Evolutionary conservation across 2,329 filamentous ascomycete genomes (phyloP), one percentile per base, ranked within the genome.

Genomic region (Cladophialophora bantiana): DNA sequence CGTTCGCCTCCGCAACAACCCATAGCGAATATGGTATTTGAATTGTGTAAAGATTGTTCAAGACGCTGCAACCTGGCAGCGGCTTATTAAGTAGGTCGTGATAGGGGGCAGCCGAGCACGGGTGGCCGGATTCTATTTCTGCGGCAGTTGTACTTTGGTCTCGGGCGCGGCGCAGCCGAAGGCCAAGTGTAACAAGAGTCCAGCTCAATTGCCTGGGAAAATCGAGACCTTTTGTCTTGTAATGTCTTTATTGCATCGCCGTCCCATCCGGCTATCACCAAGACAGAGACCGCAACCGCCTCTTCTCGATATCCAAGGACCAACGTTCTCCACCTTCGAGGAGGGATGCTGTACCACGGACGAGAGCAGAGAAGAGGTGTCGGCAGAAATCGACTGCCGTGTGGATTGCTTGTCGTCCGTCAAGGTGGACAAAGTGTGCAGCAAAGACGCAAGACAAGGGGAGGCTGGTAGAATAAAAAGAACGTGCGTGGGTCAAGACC

Each of bases 1-100:
- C 85, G 81, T 72, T 80, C 75, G 69, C 88, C 86, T 70, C 87
- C 85, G 73, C 86, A 83, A 76, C 89, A 91, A 72, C 86, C 84
- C 90, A 93, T 93, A 58, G 75, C 85, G 77, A 52, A 55, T n/a
- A 42, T 20, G 32, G 35, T 40, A 59, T 32, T 18, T 42, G 54
- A 45, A 13, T 20, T 34, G 52, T 36, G 36, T 66, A 59, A 54
- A 40, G 54, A 61, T 68, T 54, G 57, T 48, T 40, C 20, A 40
- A 20, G 10, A 40, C 38, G 62, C 70, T 68, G 70, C 69, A 53
- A 65, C 67, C 70, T 58, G 69, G 68, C 69, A 72, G 69, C 62
- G n/a, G 56, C 55, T 65, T 63, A 65, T 45, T 6, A 52, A 55
- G 26, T 45, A 59, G 35, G 31, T 50, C 52, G 45, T 62, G 62